Evolutionary conservation across 306 rosid species (phyloP).

Genomic region (Abrus pulchellus): DNA sequence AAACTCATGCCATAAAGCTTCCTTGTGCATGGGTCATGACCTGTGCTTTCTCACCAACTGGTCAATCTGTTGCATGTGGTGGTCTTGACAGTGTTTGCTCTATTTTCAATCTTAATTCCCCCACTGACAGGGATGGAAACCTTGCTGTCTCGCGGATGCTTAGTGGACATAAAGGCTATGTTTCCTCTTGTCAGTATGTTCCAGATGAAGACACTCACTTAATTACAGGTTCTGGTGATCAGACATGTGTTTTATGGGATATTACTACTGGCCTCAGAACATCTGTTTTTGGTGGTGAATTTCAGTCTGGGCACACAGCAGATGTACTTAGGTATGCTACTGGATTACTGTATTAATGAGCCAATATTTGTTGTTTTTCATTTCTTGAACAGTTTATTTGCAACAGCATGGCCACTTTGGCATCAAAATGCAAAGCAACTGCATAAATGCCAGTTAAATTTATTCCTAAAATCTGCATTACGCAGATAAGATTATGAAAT

Average conservation of each 20-base stretch:
- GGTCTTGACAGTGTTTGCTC: slow-evolving; percentile 99
- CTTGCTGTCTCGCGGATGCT: slow-evolving; percentile 77
- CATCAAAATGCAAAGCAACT: slow-evolving; percentile 35
- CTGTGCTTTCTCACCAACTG: slow-evolving; percentile 93
- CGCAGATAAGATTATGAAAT: slow-evolving; percentile 7
- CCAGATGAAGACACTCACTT: slow-evolving; percentile 94
- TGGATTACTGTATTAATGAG: slow-evolving; percentile 36
- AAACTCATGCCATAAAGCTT: slow-evolving; percentile 89
- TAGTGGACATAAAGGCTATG: slow-evolving; percentile 94
- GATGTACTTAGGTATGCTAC: slow-evolving; percentile 82
- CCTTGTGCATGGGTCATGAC: slow-evolving; percentile 99
- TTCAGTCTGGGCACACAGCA: slow-evolving; percentile 97
- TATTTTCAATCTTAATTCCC: slow-evolving; percentile 90
- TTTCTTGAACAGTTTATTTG: slow-evolving; percentile 24
- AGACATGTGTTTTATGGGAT: slow-evolving; percentile 96
- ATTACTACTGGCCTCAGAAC: slow-evolving; percentile 93
- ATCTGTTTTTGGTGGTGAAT: slow-evolving; percentile 97
- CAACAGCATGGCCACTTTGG: slow-evolving; percentile 3
- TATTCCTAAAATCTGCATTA: slow-evolving; percentile 18
- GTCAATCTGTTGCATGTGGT: slow-evolving; percentile 95
- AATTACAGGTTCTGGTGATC: slow-evolving; percentile 94
- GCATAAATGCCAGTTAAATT: slow-evolving; percentile 14
- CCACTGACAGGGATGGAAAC: slow-evolving; percentile 80
- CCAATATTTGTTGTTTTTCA: slow-evolving; percentile 31
- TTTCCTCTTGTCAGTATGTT: slow-evolving; percentile 93